Base-by-base conservation (phyloP, 192 early-diverging fungal genomes). In the Kickxella alabastrina region DNA sequence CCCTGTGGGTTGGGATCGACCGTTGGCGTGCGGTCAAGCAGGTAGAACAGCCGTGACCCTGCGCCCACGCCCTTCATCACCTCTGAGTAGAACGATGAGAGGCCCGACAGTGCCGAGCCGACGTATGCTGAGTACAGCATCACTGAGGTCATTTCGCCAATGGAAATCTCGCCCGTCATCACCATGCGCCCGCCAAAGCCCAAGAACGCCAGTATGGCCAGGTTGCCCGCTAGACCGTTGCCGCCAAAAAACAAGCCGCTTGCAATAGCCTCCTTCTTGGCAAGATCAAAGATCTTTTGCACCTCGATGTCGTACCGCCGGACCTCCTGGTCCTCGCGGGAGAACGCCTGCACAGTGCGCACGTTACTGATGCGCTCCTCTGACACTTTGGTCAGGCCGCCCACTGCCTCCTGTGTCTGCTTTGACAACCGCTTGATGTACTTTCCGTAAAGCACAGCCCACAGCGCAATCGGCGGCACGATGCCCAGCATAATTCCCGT, bases 51-150 rank as follows among this genome's bases (percentile, higher is more conserved):
- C 10, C 84, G 82, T 27, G 69, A 60, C 2, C 72, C 78, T 18
- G 84, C 84, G 38, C 82, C 84, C 22, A 84, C 65, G 41, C 81
- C 84, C 62, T 86, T 86, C 79, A 84, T 84, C n/a, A 80, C 78
- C 48, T 86, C 84, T n/a, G 82, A 82, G 67, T 82, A 86, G 43
- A 82, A 86, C 26, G 80, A 80, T 21, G 84, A 79, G 25, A 86
- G 67, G 0, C 77, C 78, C 23, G 66, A 62, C 7, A 86, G 57
- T 12, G 81, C 62, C 15, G 70, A 54, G 52, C 84, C 84, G 22
- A 82, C 81, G 55, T 86, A 86, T 1, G 80, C 83, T 14, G 85
- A 85, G 61, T 85, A 83, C 41, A 85, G 44, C 71, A 87, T 78
- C 23, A 85, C 84, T 18, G 83, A 81, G 10, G 83, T 73, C 69